Evolutionary conservation across 2,329 filamentous ascomycete species (phyloP).

Genomic region (Fusarium nygamai): DNA sequence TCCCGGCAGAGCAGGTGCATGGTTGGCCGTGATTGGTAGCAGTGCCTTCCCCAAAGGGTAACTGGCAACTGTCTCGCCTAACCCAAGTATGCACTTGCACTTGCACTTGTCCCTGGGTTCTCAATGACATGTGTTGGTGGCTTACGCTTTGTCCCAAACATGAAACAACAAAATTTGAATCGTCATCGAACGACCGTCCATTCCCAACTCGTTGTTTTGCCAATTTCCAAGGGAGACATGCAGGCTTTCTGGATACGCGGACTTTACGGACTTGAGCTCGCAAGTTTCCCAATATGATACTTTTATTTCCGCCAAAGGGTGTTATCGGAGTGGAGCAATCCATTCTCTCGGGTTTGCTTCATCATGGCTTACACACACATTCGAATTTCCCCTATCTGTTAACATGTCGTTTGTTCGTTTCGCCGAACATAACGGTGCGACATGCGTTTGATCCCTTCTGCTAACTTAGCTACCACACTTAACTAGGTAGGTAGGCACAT

Average conservation of each 20-base stretch:
- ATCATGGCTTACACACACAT: slow-evolving; percentile 20
- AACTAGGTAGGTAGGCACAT: neutral
- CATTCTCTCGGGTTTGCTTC: slow-evolving; percentile 20
- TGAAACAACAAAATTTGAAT: slow-evolving; percentile 14
- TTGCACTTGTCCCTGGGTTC: neutral
- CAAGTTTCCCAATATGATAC: slow-evolving; percentile 2
- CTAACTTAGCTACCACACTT: neutral
- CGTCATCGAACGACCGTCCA: neutral
- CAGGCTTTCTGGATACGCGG: neutral
- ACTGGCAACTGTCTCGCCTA: neutral
- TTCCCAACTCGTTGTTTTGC: slow-evolving; percentile 6
- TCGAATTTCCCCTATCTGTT: slow-evolving; percentile 16
- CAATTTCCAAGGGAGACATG: slow-evolving; percentile 7
- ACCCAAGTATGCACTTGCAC: neutral
- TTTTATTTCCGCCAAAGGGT: slow-evolving; percentile 24
- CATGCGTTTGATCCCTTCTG: neutral
- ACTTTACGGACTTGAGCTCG: slow-evolving; percentile 1
- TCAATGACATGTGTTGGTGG: slow-evolving; percentile 23
- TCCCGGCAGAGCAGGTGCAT: neutral
- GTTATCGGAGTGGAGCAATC: slow-evolving; percentile 21
- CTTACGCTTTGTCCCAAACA: neutral
- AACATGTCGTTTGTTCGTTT: neutral
- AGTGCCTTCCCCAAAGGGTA: slow-evolving; percentile 16
- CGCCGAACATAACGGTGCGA: slow-evolving; percentile 5
- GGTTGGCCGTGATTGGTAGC: neutral